Base-by-base conservation (phyloP, 176 grass and related monocot species). In the Zea luxurians region DNA sequence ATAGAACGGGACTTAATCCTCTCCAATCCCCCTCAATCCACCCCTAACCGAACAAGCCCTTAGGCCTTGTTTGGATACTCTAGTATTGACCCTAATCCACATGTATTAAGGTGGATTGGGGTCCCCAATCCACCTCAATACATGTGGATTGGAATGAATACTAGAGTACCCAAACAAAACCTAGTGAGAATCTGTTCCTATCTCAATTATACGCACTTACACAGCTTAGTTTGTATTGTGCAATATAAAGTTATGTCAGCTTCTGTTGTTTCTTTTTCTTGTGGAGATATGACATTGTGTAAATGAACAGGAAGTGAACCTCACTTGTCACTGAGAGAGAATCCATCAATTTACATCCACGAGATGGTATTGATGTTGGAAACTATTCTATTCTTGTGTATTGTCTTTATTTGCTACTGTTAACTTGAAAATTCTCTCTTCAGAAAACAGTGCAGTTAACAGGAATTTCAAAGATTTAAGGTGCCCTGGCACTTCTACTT, bases 381-480 rank as follows among this genome's bases (percentile, higher is more conserved):
- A 20, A 52, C 2, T 52, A 37, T 15, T 73, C 1, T 64, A 1
- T 44, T 83, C n/a, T 47, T 40, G 0, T 54, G 9, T 41, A 8
- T 59, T 74, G 4, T 46, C 3, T n/a, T 78, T 46, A 71, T 61
- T 1, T 13, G 38, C n/a, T 77, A 5, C 5, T 62, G 60, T 62
- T 87, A 84, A 87, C 44, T 68, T 21, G 10, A 4, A 48, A 15
- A 42, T 0, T 17, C 11, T 69, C 5, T 66, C 9, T 88, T 80
- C 79, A 96, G 96, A 91, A 74, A 83, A 71, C 96, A 74, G 88
- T 96, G 73, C 66, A 93, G 47, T 87, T 99, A 43, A 74, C 71
- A 13, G 88, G 86, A 83, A 81, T 99, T 52, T 91, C 92, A 74
- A 99, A 96, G 83, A 82, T 99, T 89, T 96, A 92, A 18, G 57